A percentile compares a stretch with the other conserved stretches of the same genome.
These are phyloP conservation scores for Ceratobasidium sp. DNA, from an alignment of 1,284 basidiomycete genomes.

Conservation along the genomic window DNA sequence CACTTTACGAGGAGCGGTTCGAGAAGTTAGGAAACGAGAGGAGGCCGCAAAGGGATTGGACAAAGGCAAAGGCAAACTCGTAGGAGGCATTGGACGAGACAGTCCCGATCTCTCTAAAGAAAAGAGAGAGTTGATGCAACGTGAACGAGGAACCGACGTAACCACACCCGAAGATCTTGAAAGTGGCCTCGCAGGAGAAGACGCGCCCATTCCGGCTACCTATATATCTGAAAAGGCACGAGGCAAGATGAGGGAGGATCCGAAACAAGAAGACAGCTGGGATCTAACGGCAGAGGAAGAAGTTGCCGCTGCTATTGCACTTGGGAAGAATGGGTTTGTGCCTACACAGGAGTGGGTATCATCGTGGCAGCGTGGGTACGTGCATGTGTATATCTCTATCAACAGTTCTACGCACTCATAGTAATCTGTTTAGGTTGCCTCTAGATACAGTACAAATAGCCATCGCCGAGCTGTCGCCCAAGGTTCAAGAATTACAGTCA, in stretches of 20 bases:
- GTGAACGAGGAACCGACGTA: slow-evolving; percentile 30
- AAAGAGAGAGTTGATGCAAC: slow-evolving; percentile 39
- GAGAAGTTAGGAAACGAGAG: slow-evolving; percentile 77
- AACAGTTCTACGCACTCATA: neutral
- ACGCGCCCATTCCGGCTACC: slow-evolving; percentile 50
- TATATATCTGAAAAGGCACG: slow-evolving; percentile 83
- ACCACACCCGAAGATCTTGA: slow-evolving; percentile 41
- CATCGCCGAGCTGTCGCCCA: slow-evolving; percentile 88
- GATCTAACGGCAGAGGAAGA: slow-evolving; percentile 72
- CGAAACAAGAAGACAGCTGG: slow-evolving; percentile 64
- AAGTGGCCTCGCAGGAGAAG: slow-evolving; percentile 36
- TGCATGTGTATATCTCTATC: neutral
- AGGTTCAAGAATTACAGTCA: slow-evolving; percentile 84
- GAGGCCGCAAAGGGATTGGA: slow-evolving; percentile 61
- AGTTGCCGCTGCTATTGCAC: slow-evolving; percentile 71
- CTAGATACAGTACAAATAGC: slow-evolving; percentile 87
- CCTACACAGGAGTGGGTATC: slow-evolving; percentile 96
- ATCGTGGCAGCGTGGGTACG: slow-evolving; percentile 89
- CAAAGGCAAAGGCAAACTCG: slow-evolving; percentile 36
- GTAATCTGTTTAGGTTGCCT: slow-evolving; percentile 70
- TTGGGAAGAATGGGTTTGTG: slow-evolving; percentile 90
- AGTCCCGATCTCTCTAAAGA: slow-evolving; percentile 40
- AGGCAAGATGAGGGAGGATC: slow-evolving; percentile 83
- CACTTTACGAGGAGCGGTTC: slow-evolving; percentile 83
- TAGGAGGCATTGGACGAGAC: slow-evolving; percentile 17